Evolutionary conservation across 1,284 basidiomycete species (phyloP).

Genomic region (Irpex lacteus): DNA sequence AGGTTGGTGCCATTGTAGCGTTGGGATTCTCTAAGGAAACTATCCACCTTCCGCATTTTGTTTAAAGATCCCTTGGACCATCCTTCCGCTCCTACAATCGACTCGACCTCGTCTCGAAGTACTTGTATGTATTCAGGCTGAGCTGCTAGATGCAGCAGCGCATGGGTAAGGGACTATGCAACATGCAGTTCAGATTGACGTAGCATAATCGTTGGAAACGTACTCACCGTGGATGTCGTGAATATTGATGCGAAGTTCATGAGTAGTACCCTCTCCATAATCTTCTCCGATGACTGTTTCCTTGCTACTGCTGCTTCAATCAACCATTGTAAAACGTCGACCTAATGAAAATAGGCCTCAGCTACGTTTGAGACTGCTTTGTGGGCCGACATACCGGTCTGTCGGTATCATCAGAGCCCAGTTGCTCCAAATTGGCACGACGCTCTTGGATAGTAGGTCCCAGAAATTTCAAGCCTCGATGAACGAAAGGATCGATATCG

Average conservation of each 20-base stretch:
- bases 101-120: constrained; percentile 44
- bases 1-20: constrained; percentile 31
- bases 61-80: constrained; percentile 43
- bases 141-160: constrained; percentile 39
- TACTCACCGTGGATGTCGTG: constrained; percentile 27
- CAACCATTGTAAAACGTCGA: constrained; percentile 8
- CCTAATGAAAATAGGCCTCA: not conserved
- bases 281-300: constrained; percentile 7
- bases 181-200: not conserved
- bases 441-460: constrained; percentile 21
- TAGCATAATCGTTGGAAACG: constrained; percentile 16
- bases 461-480: constrained; percentile 7
- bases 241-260: constrained; percentile 31
- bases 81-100: constrained; percentile 34
- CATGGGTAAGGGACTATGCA: constrained; percentile 33
- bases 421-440: not conserved
- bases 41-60: constrained; percentile 50
- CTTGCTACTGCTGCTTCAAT: not conserved
- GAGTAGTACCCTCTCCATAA: constrained; percentile 19
- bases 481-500: constrained; percentile 9
- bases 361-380: not conserved
- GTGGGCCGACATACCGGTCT: not conserved
- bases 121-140: constrained; percentile 36
- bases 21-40: constrained; percentile 48
- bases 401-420: not conserved